Evolutionary conservation across 352 stramenopile genomes (phyloP), one percentile per base, ranked within the genome.

Genomic region (Elongisporangium anandrum): DNA sequence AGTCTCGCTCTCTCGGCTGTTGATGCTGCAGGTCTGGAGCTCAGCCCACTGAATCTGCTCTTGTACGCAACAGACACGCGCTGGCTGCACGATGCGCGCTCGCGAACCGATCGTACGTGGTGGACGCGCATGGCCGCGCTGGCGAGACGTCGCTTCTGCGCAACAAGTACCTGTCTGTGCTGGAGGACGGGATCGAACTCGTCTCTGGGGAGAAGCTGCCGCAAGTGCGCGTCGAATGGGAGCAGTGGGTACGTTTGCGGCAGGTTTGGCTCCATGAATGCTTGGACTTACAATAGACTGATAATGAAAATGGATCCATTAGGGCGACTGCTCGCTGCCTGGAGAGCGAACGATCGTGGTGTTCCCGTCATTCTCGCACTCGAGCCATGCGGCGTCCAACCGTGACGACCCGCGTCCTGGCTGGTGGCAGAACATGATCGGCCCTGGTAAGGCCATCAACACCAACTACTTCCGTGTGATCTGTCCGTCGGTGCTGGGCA

Each of bases 351-450:
- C 84, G 12, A 86, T 96, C 38, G 62, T 95, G 7, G 75, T 96
- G 45, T 68, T 93, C 29, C 87, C 87, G 38, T 92, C 84, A 34
- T 95, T 96, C 61, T 94, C 85, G n/a, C 87, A 96, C 62, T 88
- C 77, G 50, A 92, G 81, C 54, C 85, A 95, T 54, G 85, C 80
- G 10, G 87, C 84, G 41, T 92, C 85, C 9, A 93, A 94, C 69
- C 78, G 79, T 9, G 82, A 90, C 47, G 82, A 92, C 57, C 79
- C 84, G 8, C 73, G 85, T 15, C 81, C 85, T 0, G 88, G 86
- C 9, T 96, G 88, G 88, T 96, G 88, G 88, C 71, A 94, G 58
- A 88, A 92, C 66, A 91, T 95, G 77, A 80, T 96, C 24, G 88
- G 88, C 20, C 86, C 85, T 7, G 84, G 85, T 48, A 89, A 90